These are phyloP conservation scores for Mycena vitilis DNA, from an alignment of 768 basidiomycete species.

Conservation along the genomic window DNA sequence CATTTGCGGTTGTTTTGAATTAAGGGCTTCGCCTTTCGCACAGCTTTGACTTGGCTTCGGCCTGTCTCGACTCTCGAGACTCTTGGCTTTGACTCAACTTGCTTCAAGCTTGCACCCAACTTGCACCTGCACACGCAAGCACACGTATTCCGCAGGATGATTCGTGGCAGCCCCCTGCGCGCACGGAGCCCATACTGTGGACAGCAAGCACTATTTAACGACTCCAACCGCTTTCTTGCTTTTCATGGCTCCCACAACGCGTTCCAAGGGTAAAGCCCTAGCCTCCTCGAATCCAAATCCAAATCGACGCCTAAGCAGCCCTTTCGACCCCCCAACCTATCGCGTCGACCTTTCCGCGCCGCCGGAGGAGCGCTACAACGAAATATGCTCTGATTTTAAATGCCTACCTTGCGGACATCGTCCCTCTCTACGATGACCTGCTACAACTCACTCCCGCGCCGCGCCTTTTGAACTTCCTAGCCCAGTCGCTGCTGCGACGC, in stretches of 20 bases:
- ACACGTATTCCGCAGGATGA: too few species aligned
- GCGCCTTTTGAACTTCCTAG: conserved; percentile 41
- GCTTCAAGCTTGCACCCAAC: too few species aligned
- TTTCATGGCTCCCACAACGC: conserved; percentile 32
- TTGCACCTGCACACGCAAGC: too few species aligned
- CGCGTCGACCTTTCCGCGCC: conserved; percentile 48
- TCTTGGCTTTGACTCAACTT: too few species aligned
- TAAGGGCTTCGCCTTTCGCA: not conserved
- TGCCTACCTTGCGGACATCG: conserved; percentile 42
- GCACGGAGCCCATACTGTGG: not conserved
- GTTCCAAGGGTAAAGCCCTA: conserved; percentile 20
- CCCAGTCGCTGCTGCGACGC: conserved; percentile 41
- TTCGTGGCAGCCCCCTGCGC: not conserved
- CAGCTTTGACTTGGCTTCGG: too few species aligned
- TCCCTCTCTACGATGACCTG: conserved; percentile 44
- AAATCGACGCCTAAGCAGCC: conserved; percentile 25
- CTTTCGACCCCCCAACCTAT: conserved; percentile 42
- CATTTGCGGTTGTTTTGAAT: not conserved
- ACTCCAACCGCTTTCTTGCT: not conserved
- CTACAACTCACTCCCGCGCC: conserved; percentile 41
- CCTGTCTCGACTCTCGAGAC: too few species aligned
- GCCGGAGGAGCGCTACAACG: conserved; percentile 44
- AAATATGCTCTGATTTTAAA: conserved; percentile 47
- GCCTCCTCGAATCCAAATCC: not conserved
- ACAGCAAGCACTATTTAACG: not conserved